phyloP scores from a whole-genome alignment of 208 protist species.

The Crithidia expoeki region DNA sequence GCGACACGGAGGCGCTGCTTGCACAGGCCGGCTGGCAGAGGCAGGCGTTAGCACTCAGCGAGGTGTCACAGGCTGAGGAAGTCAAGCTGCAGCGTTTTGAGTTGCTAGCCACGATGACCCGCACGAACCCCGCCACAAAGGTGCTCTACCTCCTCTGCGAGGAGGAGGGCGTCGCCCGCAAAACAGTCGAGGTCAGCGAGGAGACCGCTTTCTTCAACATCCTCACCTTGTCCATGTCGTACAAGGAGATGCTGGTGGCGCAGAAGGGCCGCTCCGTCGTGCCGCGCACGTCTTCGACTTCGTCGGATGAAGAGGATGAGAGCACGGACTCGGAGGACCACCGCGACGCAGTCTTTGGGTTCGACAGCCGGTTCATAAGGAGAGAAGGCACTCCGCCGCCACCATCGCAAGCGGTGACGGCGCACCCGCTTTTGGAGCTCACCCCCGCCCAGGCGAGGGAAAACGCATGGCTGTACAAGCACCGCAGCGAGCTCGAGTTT shows the following conservation, averaged over 20 bases:
- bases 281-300: neutral
- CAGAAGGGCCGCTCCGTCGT: neutral
- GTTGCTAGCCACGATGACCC: neutral
- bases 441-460: constrained; percentile 4
- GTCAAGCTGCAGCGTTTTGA: neutral
- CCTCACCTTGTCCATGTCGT: constrained; percentile 11
- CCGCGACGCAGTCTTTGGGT: neutral
- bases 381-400: neutral
- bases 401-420: neutral
- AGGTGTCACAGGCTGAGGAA: neutral
- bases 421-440: neutral
- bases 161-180: constrained; percentile 4
- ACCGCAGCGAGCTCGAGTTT: constrained; percentile 23
- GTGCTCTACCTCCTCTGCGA: constrained; percentile 11
- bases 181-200: constrained; percentile 19
- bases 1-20: constrained; percentile 1
- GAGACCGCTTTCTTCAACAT: constrained; percentile 24
- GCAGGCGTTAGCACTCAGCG: neutral
- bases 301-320: neutral
- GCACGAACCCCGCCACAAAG: constrained; percentile 4
- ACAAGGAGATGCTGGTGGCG: constrained; percentile 3
- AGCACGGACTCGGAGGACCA: neutral
- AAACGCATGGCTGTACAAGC: constrained; percentile 10
- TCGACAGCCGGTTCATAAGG: neutral
- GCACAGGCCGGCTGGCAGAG: neutral